Evolutionary conservation across 2,329 filamentous ascomycete genomes (phyloP), one percentile per base, ranked within the genome.

Genomic region (Neonectria magnoliae): DNA sequence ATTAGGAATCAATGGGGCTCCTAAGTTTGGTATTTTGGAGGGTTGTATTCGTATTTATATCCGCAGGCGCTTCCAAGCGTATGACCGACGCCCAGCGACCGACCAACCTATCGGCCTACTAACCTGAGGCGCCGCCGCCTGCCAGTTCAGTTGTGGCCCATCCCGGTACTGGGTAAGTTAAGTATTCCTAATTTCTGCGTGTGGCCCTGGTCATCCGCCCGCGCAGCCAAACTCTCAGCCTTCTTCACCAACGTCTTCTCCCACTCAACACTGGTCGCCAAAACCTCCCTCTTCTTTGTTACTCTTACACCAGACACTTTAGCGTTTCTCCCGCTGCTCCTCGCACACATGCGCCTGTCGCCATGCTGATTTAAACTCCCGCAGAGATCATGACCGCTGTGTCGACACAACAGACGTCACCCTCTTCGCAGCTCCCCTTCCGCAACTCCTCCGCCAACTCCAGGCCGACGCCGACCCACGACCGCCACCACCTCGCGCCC

Each of bases 321-420:
- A 45, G 45, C 47, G n/a, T 18, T 52, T 20, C n/a, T 57, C 38
- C 29, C 41, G 36, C 48, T 60, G 60, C 64, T 64, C 58, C 47
- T 45, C 64, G 42, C 66, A 62, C 58, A 13, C 45, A 59, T 60
- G 64, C 69, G 57, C 42, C 55, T 53, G 64, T 64, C 66, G 69
- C 68, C 60, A 74, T 74, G 72, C 62, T 65, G 36, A 68, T 60
- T 71, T 74, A 58, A 74, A 66, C 62, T 66, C 51, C 60, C 64
- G 52, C 58, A 58, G 54, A 67, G 56, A 57, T 50, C 67, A 74
- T 75, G 73, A 74, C 71, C 65, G 66, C 63, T 57, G 67, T 66
- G 66, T 70, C 71, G 66, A 64, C 65, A 57, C 65, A 71, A 66
- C 68, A 73, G 65, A 75, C 73, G 70, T 70, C 73, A 72, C 71